These are phyloP conservation scores for Anastatica hierochuntica DNA, from an alignment of 345 rosid species.

Conservation along the genomic window DNA sequence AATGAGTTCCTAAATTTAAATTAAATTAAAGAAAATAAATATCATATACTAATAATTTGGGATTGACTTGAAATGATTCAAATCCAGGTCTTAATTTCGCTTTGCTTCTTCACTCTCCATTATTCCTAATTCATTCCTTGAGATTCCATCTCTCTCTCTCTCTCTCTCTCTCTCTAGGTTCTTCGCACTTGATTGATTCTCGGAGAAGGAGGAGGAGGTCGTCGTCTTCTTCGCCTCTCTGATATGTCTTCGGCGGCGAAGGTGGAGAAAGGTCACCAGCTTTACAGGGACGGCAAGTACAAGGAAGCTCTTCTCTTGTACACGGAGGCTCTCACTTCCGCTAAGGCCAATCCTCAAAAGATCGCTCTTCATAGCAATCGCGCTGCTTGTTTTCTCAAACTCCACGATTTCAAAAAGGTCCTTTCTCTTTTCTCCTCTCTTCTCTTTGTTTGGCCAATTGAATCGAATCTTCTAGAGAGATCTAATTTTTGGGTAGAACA, in stretches of 20 bases:
- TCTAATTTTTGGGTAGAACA: too few species aligned
- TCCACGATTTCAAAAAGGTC: slow-evolving; percentile 75
- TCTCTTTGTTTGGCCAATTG: neutral
- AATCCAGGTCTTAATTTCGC: too few species aligned
- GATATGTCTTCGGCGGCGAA: slow-evolving; percentile 51
- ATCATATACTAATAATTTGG: too few species aligned
- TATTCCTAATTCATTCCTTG: too few species aligned
- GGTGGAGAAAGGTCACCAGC: slow-evolving; percentile 82
- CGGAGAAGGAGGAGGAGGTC: too few species aligned
- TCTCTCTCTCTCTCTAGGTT: too few species aligned
- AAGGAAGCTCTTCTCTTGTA: slow-evolving; percentile 59
- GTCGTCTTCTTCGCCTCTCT: neutral
- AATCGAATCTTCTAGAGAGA: neutral
- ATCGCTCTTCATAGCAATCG: slow-evolving; percentile 90
- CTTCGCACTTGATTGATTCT: too few species aligned
- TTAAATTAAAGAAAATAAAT: too few species aligned
- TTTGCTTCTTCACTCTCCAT: too few species aligned
- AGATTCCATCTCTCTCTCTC: too few species aligned
- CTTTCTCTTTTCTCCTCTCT: neutral
- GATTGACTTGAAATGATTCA: too few species aligned
- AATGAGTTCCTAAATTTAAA: too few species aligned
- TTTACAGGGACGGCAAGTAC: slow-evolving; percentile 68
- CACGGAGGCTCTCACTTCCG: slow-evolving; percentile 65
- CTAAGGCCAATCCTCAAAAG: slow-evolving; percentile 63
- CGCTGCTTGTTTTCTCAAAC: slow-evolving; percentile 82